These are phyloP conservation scores for Obelidium mucronatum DNA, from an alignment of 192 early-diverging fungal species.

Conservation along the genomic window DNA sequence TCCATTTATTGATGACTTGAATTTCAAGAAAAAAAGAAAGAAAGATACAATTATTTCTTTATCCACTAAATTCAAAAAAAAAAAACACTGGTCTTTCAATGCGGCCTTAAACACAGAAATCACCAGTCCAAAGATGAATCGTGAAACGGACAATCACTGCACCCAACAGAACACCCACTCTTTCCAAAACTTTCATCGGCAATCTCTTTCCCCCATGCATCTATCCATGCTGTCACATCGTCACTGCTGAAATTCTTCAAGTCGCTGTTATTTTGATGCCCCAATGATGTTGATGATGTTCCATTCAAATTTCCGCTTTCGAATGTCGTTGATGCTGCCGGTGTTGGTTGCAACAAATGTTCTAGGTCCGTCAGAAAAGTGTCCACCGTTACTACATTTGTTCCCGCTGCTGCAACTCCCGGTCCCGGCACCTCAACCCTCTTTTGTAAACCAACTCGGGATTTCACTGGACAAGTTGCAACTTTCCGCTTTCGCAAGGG, in stretches of 20 bases:
- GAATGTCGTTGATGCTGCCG: too few relatives aligned
- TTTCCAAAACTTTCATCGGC: neutral
- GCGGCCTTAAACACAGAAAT: too few relatives aligned
- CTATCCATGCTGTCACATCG: slow-evolving; percentile 5
- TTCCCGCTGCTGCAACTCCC: neutral
- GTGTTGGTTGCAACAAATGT: neutral
- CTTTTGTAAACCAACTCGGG: neutral
- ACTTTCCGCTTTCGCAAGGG: neutral
- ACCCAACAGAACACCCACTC: slow-evolving; percentile 2
- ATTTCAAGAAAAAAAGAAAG: neutral
- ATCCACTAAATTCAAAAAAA: neutral
- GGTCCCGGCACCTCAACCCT: neutral
- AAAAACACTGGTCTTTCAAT: neutral
- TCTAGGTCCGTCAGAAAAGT: neutral
- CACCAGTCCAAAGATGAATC: neutral
- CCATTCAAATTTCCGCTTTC: neutral
- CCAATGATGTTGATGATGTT: neutral
- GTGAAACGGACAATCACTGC: slow-evolving; percentile 1
- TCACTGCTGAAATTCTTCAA: slow-evolving; percentile 6
- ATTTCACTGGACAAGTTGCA: neutral
- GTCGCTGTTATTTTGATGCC: neutral
- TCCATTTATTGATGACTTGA: neutral
- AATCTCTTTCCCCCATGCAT: slow-evolving; percentile 2
- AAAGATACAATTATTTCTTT: neutral
- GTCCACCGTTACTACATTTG: neutral